Percentiles rank a stretch among this genome's conserved stretches.
Evolutionary conservation across 805 yeast genomes (phyloP).

Genomic region (Ogataea ganodermae): DNA sequence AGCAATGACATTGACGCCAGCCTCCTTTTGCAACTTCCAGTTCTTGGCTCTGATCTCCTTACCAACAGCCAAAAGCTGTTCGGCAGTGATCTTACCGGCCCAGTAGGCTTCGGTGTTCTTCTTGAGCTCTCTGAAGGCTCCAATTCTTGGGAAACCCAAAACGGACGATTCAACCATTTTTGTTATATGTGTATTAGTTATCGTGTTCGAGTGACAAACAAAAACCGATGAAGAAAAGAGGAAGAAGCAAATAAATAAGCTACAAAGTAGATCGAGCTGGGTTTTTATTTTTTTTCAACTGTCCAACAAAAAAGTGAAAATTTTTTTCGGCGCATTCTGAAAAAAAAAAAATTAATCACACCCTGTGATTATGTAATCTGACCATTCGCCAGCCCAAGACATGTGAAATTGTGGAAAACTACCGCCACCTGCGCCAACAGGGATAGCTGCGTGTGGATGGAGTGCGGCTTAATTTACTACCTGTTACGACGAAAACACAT

Average conservation of each 20-base stretch:
- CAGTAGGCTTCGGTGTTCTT: slow-evolving; percentile 99
- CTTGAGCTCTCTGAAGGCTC: slow-evolving; percentile 98
- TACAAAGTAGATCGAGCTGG: not conserved
- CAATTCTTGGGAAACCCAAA: slow-evolving; percentile 99
- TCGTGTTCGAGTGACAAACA: slow-evolving; percentile 2
- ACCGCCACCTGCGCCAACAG: too few relatives aligned
- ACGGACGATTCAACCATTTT: slow-evolving; percentile 95
- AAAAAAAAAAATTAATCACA: slow-evolving; percentile 6
- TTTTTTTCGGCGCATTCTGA: slow-evolving; percentile 16
- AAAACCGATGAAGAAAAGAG: slow-evolving; percentile 1
- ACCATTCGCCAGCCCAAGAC: too few relatives aligned
- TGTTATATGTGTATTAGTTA: slow-evolving; percentile 6
- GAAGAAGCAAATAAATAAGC: not conserved
- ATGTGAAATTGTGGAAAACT: not conserved
- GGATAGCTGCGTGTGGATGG: too few relatives aligned
- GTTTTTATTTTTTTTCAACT: not conserved
- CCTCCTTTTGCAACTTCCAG: slow-evolving; percentile 97
- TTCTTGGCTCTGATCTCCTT: slow-evolving; percentile 92
- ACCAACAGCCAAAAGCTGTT: slow-evolving; percentile 88
- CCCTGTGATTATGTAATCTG: slow-evolving; percentile 2
- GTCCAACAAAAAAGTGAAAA: slow-evolving; percentile 24
- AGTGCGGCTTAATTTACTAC: too few relatives aligned
- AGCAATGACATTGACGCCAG: slow-evolving; percentile 96
- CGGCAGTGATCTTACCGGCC: slow-evolving; percentile 88
- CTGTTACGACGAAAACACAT: not conserved